A percentile compares a stretch with the other conserved stretches of the same genome.
Conservation (phyloP, 208 protist species). For the Trypanosomatidae sp. region DNA sequence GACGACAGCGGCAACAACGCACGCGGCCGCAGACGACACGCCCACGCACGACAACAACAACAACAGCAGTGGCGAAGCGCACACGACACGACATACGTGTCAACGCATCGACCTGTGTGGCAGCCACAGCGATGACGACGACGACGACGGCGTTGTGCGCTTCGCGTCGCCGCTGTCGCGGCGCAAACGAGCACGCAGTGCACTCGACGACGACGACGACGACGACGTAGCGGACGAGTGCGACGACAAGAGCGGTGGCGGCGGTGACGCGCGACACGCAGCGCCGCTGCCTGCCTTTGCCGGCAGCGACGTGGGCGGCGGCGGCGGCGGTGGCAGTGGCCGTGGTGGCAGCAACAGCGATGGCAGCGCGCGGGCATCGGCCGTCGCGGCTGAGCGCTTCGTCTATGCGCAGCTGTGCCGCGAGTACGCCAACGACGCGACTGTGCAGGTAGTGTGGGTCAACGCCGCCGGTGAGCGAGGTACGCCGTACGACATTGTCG, state of each 20-base stretch:
- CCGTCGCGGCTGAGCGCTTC: slow-evolving; percentile 57
- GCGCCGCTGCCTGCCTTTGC: neutral
- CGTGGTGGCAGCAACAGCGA: neutral
- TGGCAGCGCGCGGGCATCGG: slow-evolving; percentile 21
- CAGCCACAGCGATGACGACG: no score
- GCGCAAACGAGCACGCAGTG: neutral
- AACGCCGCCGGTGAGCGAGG: slow-evolving; percentile 52
- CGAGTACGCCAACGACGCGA: slow-evolving; percentile 13
- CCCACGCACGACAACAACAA: no score
- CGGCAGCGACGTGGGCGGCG: neutral
- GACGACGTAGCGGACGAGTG: no score
- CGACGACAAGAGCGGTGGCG: neutral
- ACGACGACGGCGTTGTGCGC: no score
- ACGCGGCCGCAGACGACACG: no score
- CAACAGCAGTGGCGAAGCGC: no score
- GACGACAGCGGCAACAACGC: no score
- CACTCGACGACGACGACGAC: neutral
- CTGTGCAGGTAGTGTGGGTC: slow-evolving; percentile 55
- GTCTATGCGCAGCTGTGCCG: slow-evolving; percentile 31
- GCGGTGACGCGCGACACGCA: neutral
- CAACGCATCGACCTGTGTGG: no score
- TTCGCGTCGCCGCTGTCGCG: no score
- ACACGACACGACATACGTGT: no score
- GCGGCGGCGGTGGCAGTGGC: neutral
- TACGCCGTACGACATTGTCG: slow-evolving; percentile 66